A percentile compares a stretch with the other conserved stretches of the same genome.
phyloP scores from a whole-genome alignment of 176 grass and related monocot species.

The Metroxylon sagu region DNA sequence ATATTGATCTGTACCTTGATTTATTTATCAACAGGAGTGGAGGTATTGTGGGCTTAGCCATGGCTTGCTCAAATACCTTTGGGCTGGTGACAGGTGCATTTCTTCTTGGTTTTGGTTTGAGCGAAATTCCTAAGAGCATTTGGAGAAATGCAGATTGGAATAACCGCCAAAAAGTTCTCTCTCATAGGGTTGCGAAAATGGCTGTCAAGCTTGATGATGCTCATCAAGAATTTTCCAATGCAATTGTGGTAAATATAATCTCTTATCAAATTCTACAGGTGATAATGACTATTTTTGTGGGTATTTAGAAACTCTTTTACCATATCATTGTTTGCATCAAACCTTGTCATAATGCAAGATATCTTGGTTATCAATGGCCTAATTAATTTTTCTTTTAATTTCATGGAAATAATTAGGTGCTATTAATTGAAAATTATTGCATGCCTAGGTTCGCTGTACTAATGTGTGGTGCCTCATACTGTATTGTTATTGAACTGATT shows the following conservation, averaged over 20 bases:
- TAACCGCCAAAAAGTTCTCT: slow-evolving; percentile 85
- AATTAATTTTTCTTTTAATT: too few relatives aligned
- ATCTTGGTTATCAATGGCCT: too few relatives aligned
- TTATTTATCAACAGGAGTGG: slow-evolving; percentile 45
- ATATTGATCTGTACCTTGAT: neutral
- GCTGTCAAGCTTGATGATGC: slow-evolving; percentile 95
- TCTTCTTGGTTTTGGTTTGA: slow-evolving; percentile 98
- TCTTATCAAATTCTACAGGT: too few relatives aligned
- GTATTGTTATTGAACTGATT: too few relatives aligned
- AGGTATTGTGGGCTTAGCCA: slow-evolving; percentile 86
- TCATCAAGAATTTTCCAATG: slow-evolving; percentile 97
- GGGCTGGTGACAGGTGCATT: slow-evolving; percentile 97
- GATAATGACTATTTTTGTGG: too few relatives aligned
- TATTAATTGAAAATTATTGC: too few relatives aligned
- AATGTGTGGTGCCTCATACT: too few relatives aligned
- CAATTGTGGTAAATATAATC: slow-evolving; percentile 72
- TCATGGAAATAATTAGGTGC: too few relatives aligned
- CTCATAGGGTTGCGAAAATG: slow-evolving; percentile 86
- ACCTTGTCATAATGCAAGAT: too few relatives aligned
- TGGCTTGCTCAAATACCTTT: slow-evolving; percentile 99
- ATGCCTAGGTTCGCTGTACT: too few relatives aligned
- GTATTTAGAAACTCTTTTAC: too few relatives aligned
- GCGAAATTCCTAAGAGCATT: slow-evolving; percentile 94
- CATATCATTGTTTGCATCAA: too few relatives aligned
- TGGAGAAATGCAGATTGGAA: slow-evolving; percentile 94